Base-by-base conservation (phyloP, 441 rosid genomes). In the Breynia disticha region DNA sequence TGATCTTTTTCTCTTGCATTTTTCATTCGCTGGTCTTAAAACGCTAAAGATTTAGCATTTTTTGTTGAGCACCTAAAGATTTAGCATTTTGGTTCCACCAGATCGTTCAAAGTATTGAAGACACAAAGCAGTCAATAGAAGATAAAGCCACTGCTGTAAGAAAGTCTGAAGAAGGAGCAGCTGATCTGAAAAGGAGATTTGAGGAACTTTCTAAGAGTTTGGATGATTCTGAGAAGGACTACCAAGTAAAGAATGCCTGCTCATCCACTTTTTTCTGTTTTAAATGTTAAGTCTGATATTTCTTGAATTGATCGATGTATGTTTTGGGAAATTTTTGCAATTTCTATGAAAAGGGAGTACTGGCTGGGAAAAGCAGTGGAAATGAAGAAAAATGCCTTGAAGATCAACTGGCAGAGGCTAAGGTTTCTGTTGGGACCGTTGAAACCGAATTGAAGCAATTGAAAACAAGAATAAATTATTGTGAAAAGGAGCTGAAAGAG, bases 331-430 rank as follows among this genome's bases (percentile, higher is more conserved):
- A 51, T 46, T 19, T 19, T 56, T 24, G 32, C 32, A 54, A 65
- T 59, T 74, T 35, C 70, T 56, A 13, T 16, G 43, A n/a, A 52
- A 64, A 93, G 97, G 99, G 97, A 18, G 83, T 93, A 57, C 74
- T 86, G 59, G 96, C 95, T 78, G 99, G 99, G 42, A 93, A 93
- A 66, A 93, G 95, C 71, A 83, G 78, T 64, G 96, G 95, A 24
- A 78, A 79, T 68, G 99, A 89, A 67, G 99, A 89, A 64, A 93
- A 93, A 69, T 93, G 97, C 74, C 84, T 93, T 61, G 93, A 93
- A 72, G 97, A 93, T 79, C 99, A 89, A 75, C 77, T 93, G 48
- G 81, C 72, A 63, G 99, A 89, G 76, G 97, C 96, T 41, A 93
- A 84, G 69, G 74, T 83, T 67, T 79, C 86, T 59, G 99, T 85